Conservation (phyloP, 129 eudicot genomes). For the Tagetes erecta region DNA sequence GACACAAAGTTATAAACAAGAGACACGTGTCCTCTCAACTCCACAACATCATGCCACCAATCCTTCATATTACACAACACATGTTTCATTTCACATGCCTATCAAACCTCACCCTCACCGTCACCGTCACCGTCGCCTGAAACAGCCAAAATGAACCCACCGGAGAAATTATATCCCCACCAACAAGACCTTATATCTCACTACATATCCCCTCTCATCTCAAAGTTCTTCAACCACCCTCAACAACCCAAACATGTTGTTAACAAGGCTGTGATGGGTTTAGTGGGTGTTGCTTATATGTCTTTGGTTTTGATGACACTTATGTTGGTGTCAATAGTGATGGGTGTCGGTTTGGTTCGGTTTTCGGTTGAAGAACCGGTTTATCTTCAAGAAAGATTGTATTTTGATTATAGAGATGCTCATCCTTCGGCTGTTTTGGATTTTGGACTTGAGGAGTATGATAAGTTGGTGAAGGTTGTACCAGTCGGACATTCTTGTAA, state of each 20-base stretch:
- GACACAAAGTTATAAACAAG: neutral
- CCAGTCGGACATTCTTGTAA: slow-evolving; percentile 69
- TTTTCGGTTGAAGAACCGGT: slow-evolving; percentile 73
- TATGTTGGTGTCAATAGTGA: slow-evolving; percentile 47
- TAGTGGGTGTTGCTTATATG: slow-evolving; percentile 59
- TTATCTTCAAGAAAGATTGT: slow-evolving; percentile 37
- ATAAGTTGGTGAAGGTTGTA: slow-evolving; percentile 19
- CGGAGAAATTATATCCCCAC: slow-evolving; percentile 21
- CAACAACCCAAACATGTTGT: slow-evolving; percentile 34
- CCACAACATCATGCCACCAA: slow-evolving; percentile 32
- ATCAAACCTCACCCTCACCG: neutral
- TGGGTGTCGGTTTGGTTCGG: slow-evolving; percentile 63
- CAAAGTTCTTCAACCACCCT: slow-evolving; percentile 6
- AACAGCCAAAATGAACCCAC: slow-evolving; percentile 12
- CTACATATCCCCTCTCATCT: slow-evolving; percentile 29
- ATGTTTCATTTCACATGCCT: neutral
- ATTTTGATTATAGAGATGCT: slow-evolving; percentile 59
- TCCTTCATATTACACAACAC: neutral
- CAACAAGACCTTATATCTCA: slow-evolving; percentile 39
- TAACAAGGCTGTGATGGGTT: slow-evolving; percentile 42
- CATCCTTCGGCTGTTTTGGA: slow-evolving; percentile 57
- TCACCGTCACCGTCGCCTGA: neutral
- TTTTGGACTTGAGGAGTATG: slow-evolving; percentile 27
- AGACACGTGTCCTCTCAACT: slow-evolving; percentile 22
- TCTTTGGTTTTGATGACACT: slow-evolving; percentile 38